phyloP scores from a whole-genome alignment of 163 green algal species.

The Scenedesmus sp. region DNA sequence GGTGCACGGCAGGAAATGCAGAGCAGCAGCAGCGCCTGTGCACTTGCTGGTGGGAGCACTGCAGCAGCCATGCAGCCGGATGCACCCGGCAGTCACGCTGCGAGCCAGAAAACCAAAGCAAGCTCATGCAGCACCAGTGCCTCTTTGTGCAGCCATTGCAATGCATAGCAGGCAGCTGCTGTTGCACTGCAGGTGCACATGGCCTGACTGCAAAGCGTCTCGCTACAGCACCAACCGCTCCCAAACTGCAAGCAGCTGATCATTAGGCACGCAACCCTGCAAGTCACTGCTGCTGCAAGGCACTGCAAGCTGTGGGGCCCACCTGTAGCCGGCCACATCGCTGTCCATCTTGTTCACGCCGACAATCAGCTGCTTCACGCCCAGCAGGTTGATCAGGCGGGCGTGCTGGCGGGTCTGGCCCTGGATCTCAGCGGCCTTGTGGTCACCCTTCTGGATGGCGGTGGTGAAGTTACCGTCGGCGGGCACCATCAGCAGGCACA shows the following conservation, averaged over 20 bases:
- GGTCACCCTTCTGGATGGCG: conserved; percentile 96
- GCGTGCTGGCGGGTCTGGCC: conserved; percentile 99
- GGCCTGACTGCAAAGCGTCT: too few relatives aligned
- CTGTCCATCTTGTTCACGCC: conserved; percentile 99
- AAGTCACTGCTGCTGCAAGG: too few relatives aligned
- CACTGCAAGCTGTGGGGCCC: background rate
- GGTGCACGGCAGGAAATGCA: background rate
- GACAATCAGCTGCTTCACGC: conserved; percentile 98
- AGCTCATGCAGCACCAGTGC: too few relatives aligned
- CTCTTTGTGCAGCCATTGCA: too few relatives aligned
- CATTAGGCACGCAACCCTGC: background rate
- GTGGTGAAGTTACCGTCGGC: conserved; percentile 93
- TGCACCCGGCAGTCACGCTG: too few relatives aligned
- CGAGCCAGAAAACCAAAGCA: too few relatives aligned
- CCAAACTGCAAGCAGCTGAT: background rate
- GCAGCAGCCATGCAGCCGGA: too few relatives aligned
- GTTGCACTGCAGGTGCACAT: too few relatives aligned
- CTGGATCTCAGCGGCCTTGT: conserved; percentile 96
- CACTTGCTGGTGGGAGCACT: background rate
- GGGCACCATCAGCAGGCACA: conserved; percentile 91
- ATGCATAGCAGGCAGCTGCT: too few relatives aligned
- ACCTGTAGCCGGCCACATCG: conserved; percentile 94
- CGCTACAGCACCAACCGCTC: background rate
- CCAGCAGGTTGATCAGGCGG: conserved; percentile 97
- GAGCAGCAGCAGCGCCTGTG: background rate